Evolutionary conservation across 2,329 filamentous ascomycete species (phyloP).

Genomic region (Mariannaea sp.): DNA sequence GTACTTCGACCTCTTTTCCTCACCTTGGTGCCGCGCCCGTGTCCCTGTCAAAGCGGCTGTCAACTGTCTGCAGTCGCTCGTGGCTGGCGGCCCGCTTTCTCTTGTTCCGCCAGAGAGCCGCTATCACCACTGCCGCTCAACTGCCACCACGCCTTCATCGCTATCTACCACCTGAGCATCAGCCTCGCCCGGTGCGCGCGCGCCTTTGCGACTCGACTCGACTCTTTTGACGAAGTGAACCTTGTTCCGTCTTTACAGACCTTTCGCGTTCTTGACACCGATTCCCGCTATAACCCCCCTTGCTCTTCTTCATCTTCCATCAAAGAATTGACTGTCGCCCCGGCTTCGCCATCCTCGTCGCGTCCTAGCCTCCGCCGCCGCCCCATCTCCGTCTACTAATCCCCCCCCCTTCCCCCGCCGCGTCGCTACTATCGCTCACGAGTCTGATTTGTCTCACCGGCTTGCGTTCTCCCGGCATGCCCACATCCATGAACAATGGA

Average conservation of each 20-base stretch:
- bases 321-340: neutral
- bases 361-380: conserved; percentile 27
- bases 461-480: conserved; percentile 43
- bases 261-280: conserved; percentile 9
- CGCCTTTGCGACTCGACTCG: conserved; percentile 16
- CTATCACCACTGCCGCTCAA: conserved; percentile 20
- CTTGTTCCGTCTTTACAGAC: neutral
- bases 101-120: conserved; percentile 25
- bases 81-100: conserved; percentile 19
- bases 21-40: conserved; percentile 12
- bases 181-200: conserved; percentile 20
- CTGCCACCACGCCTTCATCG: conserved; percentile 2
- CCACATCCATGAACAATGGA: conserved; percentile 57
- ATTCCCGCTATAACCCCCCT: conserved; percentile 2
- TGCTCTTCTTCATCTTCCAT: neutral
- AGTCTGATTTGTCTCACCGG: conserved; percentile 31
- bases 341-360: conserved; percentile 20
- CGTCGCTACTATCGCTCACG: conserved; percentile 32
- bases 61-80: conserved; percentile 18
- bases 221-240: neutral
- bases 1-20: conserved; percentile 17
- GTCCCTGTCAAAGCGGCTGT: neutral
- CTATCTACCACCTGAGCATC: conserved; percentile 12
- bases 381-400: conserved; percentile 14
- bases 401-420: conserved; percentile 19